Base-by-base conservation (phyloP, 2,329 filamentous ascomycete genomes). In the Xylaria sp. region DNA sequence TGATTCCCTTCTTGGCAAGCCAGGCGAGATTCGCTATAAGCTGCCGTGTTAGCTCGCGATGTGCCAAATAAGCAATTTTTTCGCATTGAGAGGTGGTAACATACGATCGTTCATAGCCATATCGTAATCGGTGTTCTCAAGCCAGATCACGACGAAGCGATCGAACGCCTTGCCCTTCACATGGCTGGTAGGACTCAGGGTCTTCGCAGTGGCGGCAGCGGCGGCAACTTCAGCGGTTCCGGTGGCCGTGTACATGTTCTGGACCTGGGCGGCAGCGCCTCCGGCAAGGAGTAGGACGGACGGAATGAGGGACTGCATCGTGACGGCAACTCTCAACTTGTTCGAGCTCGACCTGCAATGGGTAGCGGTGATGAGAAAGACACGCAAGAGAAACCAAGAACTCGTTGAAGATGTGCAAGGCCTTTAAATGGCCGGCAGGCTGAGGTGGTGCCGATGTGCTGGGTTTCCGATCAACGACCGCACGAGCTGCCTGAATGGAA, bases 121-220 rank as follows among this genome's bases (percentile, higher is more conserved):
- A 61, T 88, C 85, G 72, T 87, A 94, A 79, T 90, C 85, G 57
- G 89, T 92, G 78, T 94, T 94, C 82, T 94, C 92, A 56, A 93
- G 85, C 89, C 90, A 94, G 78, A 94, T 89, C 65, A 89, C 86
- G 64, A 89, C 88, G 69, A 92, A 87, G 17, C 92, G 88, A 76
- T 93, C 86, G 76, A 94, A 94, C 0, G 85, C 88, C 76, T 90
- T 88, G 69, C 93, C 93, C 76, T 88, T 85, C 60, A 94, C 88
- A 74, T 88, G 77, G 77, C 85, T 89, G 36, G 85, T 88, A 1
- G 89, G 88, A 69, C 87, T 88, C 69, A 81, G 80, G 1, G 89
- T 89, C 76, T 84, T 83, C 11, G 88, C 89, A 1, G 87, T 90
- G 7, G 89, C 89, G 60, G 84, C 84, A 30, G 88, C 87, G 19